Evolutionary conservation across 73 alveolate species (phyloP).

Genomic region (Diophrys appendiculata): DNA sequence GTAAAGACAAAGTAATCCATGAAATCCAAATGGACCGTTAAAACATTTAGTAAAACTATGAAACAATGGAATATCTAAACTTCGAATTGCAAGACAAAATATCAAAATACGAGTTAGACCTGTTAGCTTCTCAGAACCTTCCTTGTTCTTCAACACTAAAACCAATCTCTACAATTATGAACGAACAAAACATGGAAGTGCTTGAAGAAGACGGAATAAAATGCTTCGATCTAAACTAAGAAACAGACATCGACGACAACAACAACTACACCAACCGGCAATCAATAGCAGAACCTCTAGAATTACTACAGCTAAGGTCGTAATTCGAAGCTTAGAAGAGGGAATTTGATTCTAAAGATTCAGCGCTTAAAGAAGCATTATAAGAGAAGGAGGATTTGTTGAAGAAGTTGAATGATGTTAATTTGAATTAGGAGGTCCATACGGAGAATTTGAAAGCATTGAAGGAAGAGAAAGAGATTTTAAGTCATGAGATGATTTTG

Average conservation of each 20-base stretch:
- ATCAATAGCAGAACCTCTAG: no score
- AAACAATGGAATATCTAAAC: constrained; percentile 1
- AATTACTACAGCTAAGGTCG: no score
- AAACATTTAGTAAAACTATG: background rate
- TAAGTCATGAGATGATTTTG: background rate
- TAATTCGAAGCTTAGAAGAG: no score
- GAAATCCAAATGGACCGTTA: constrained; percentile 12
- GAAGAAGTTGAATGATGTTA: no score
- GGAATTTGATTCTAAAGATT: no score
- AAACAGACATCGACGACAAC: background rate
- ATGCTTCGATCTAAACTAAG: constrained; percentile 8
- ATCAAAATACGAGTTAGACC: background rate
- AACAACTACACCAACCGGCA: no score
- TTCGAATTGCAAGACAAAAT: constrained; percentile 10
- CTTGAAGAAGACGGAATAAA: constrained; percentile 28
- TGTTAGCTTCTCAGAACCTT: no score
- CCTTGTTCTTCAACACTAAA: no score
- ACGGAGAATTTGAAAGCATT: no score
- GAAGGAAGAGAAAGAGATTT: background rate
- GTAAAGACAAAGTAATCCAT: constrained; percentile 32
- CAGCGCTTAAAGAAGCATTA: background rate
- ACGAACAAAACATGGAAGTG: background rate
- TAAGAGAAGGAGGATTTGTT: no score
- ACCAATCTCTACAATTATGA: no score
- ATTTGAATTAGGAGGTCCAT: no score